Evolutionary conservation across 768 basidiomycete species (phyloP).

Genomic region (Hemileccinum rubropunctum): DNA sequence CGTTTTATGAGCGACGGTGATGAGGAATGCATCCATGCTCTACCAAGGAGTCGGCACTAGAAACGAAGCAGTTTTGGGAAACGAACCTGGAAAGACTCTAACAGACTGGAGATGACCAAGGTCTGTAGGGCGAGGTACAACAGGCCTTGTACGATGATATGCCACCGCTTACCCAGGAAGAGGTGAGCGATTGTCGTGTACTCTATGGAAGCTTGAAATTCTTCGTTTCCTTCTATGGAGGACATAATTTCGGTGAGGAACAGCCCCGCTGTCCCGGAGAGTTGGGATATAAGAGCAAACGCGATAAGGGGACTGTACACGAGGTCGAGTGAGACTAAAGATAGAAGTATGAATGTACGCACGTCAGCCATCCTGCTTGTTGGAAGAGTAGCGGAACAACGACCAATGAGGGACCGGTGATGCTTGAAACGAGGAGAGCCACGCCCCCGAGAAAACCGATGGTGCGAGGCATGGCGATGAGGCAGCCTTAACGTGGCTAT

Average conservation of each 20-base stretch:
- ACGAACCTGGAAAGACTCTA: constrained; percentile 25
- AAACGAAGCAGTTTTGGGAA: background rate
- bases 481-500: no score
- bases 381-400: constrained; percentile 23
- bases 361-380: constrained; percentile 28
- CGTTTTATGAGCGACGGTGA: constrained; percentile 24
- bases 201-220: constrained; percentile 22
- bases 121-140: constrained; percentile 23
- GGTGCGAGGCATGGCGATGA: constrained; percentile 16
- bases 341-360: background rate
- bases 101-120: constrained; percentile 21
- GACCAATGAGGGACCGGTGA: constrained; percentile 22
- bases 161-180: constrained; percentile 25
- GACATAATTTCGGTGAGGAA: constrained; percentile 24
- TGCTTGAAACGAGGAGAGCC: constrained; percentile 26
- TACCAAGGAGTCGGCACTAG: background rate
- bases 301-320: constrained; percentile 14
- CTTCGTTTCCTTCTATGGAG: constrained; percentile 26
- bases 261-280: constrained; percentile 20
- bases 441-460: constrained; percentile 23
- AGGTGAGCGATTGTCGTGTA: constrained; percentile 27
- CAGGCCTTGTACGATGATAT: constrained; percentile 16
- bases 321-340: background rate
- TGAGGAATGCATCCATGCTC: constrained; percentile 25
- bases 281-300: constrained; percentile 14